Base-by-base conservation (phyloP, 2,329 filamentous ascomycete species). In the Ceratocystis lukuohia region DNA sequence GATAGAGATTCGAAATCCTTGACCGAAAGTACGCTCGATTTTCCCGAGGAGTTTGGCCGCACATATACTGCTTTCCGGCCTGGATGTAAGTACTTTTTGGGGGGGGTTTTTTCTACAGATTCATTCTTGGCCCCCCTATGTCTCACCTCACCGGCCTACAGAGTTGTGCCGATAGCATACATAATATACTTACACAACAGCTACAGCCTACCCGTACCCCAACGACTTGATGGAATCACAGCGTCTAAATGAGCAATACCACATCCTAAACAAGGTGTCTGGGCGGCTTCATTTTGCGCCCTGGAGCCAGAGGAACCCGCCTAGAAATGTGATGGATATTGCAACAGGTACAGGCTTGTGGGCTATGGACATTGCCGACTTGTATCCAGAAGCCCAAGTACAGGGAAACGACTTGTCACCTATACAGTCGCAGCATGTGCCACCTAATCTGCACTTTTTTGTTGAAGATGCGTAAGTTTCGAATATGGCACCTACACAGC, bases 381-480 rank as follows among this genome's bases (percentile, higher is more conserved):
- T 77, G 62, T 88, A 85, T 68, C 85, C 85, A 12, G 72, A 79
- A 3, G 76, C 85, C 10, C 74, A 80, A 68, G 78, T 89, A 37
- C 79, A 81, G 62, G 86, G 84, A 41, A 87, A 83, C 7, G 86
- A 89, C 71, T 77, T 89, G 5, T 88, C 85, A 0, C 85, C 86
- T 1, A 84, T 88, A 30, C 86, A 89, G 71, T 85, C 86, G 1
- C 76, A 76, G 3, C 78, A 82, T 61, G 85, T 90, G 0, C 88
- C 88, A 0, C 81, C 82, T 20, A 92, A 92, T 69, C 86, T 91
- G 15, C 82, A 84, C 69, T 92, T 92, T 70, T 84, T 84, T 68
- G 81, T 92, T 59, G 87, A 91, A 71, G 88, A 91, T 71, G 76
- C 75, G 74, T 75, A 72, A 70, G 75, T 73, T 12, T 50, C 0